Evolutionary conservation across 2,329 filamentous ascomycete species (phyloP).

Genomic region (Tolypocladium inflatum): DNA sequence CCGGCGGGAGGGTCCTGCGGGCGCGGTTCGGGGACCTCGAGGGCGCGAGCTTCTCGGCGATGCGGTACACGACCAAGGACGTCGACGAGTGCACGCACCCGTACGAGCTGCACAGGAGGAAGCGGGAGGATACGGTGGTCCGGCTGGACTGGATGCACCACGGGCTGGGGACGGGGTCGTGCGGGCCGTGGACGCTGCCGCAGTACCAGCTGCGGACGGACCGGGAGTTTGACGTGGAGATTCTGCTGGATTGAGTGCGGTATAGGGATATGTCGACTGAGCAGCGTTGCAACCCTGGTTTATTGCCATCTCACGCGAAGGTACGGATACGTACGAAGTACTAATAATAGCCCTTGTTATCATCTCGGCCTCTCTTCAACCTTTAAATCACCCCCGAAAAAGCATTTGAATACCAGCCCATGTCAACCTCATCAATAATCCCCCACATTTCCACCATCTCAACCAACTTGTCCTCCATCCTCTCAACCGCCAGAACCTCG

Average conservation of each 20-base stretch:
- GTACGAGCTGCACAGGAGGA: slow-evolving; percentile 43
- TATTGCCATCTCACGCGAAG: too few species aligned
- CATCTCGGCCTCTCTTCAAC: too few species aligned
- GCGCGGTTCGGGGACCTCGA: slow-evolving; percentile 35
- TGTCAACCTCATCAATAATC: too few species aligned
- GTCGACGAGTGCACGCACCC: slow-evolving; percentile 47
- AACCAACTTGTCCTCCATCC: too few species aligned
- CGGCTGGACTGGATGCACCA: slow-evolving; percentile 53
- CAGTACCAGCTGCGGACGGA: slow-evolving; percentile 34
- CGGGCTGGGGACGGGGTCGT: slow-evolving; percentile 52
- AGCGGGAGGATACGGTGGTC: slow-evolving; percentile 42
- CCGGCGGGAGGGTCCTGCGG: slow-evolving; percentile 24
- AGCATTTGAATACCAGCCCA: too few species aligned
- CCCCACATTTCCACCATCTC: too few species aligned
- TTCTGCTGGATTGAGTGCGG: slow-evolving; percentile 29
- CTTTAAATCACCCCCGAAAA: too few species aligned
- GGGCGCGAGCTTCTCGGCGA: slow-evolving; percentile 46
- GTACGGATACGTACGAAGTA: too few species aligned
- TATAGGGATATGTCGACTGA: neutral
- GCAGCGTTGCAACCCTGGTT: too few species aligned
- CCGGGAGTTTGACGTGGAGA: slow-evolving; percentile 31
- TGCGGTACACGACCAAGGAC: slow-evolving; percentile 45
- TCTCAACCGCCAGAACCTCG: too few species aligned
- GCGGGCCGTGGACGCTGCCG: slow-evolving; percentile 45
- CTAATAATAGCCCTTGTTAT: too few species aligned